Evolutionary conservation across 208 protist genomes (phyloP), one percentile per base, ranked within the genome.

Genomic region (Trypanosoma cruzi): DNA sequence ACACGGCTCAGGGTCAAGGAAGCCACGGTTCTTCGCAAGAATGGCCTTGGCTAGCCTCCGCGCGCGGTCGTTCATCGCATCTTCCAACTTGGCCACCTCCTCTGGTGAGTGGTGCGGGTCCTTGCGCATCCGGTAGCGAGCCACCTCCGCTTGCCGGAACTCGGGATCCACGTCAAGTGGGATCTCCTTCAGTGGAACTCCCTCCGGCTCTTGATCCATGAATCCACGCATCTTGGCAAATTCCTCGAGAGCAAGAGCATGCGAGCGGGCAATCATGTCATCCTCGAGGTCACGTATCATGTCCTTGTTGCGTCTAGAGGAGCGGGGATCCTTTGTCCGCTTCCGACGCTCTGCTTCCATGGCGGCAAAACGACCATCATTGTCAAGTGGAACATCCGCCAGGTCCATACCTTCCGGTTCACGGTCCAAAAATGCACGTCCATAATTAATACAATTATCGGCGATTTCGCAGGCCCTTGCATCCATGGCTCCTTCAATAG

Each of bases 331-430:
- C 59, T 75, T 83, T 29, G 57, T 68, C 63, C 81, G 83, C 32
- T 80, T 80, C 28, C 83, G 84, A 61, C 86, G 85, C 76, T 96
- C 90, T n/a, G 72, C 79, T 75, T 93, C 87, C 29, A 96, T 73
- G 59, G 84, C 73, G 54, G 68, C 54, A 64, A 93, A 96, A 7
- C 68, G 69, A 10, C 78, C 61, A 73, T 77, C 77, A n/a, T 14
- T 64, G 73, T 94, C 91, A 36, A 96, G 79, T 13, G 88, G 91
- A 24, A 96, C 77, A 29, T 96, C 91, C 20, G 11, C 62, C 44
- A 96, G 62, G 28, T 68, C 70, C 91, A 96, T 94, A 16, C 91
- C 91, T 75, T 93, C 86, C 42, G 91, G 91, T 77, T 91, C 78
- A 37, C 58, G 80, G 40, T 94, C 86, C 4, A 96, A 81, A 65